Conservation (phyloP, 805 yeast species). For the Yarrowia keelungensis region DNA sequence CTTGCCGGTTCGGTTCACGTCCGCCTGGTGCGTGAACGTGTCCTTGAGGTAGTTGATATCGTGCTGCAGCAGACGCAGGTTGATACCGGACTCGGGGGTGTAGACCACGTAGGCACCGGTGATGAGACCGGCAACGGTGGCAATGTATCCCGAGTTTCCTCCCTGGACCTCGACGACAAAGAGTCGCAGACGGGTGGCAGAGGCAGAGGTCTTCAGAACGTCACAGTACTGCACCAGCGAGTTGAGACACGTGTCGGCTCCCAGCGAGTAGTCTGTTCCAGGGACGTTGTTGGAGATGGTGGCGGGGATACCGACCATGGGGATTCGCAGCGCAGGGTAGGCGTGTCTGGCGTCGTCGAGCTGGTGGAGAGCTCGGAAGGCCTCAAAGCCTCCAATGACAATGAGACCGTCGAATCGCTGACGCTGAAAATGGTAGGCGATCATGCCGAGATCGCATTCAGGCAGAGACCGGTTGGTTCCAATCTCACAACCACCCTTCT, state of each 20-base stretch:
- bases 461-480: slow-evolving; percentile 95
- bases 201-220: slow-evolving; percentile 91
- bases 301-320: slow-evolving; percentile 92
- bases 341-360: slow-evolving; percentile 74
- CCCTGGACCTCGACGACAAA: slow-evolving; percentile 99
- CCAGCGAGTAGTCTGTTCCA: slow-evolving; percentile 96
- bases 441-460: slow-evolving; percentile 80
- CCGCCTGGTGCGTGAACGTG: slow-evolving; percentile 74
- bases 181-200: slow-evolving; percentile 91
- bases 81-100: slow-evolving; percentile 84
- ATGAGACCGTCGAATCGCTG: slow-evolving; percentile 86
- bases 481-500: slow-evolving; percentile 92
- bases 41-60: slow-evolving; percentile 75
- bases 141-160: slow-evolving; percentile 93
- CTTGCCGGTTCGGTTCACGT: slow-evolving; percentile 84
- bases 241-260: slow-evolving; percentile 95
- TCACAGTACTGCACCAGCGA: slow-evolving; percentile 92
- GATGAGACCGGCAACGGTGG: slow-evolving; percentile 81
- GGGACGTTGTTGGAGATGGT: slow-evolving; percentile 98
- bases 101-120: slow-evolving; percentile 92
- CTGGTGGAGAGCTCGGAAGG: slow-evolving; percentile 84
- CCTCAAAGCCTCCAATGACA: slow-evolving; percentile 96
- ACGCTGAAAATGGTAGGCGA: slow-evolving; percentile 92
- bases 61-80: slow-evolving; percentile 69
- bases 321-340: slow-evolving; percentile 93